phyloP scores from a whole-genome alignment of 2,329 filamentous ascomycete genomes.

The Monilinia aucupariae region DNA sequence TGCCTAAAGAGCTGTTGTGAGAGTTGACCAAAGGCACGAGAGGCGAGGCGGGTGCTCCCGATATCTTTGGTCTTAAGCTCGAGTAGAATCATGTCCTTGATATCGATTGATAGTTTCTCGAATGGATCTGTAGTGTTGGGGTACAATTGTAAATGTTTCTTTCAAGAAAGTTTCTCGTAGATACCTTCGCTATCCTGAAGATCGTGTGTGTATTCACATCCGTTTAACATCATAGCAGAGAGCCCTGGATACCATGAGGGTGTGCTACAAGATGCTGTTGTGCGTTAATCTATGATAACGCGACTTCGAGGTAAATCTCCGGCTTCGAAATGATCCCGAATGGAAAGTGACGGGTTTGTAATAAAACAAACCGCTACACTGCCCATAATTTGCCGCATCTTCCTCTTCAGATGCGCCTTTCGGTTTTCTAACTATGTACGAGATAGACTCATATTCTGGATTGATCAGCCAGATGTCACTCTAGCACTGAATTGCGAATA shows the following conservation, averaged over 20 bases:
- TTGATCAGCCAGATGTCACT: neutral
- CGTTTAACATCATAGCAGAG: neutral
- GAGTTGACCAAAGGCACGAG: slow-evolving; percentile 15
- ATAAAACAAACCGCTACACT: slow-evolving; percentile 18
- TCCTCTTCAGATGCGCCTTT: slow-evolving; percentile 1
- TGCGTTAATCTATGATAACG: neutral
- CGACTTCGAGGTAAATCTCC: neutral
- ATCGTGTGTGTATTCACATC: neutral
- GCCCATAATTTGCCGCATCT: slow-evolving; percentile 12
- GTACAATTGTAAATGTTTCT: neutral
- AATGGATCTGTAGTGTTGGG: slow-evolving; percentile 14
- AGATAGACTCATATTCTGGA: slow-evolving; percentile 5
- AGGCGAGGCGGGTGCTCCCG: slow-evolving; percentile 4
- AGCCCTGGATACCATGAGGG: slow-evolving; percentile 18
- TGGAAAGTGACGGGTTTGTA: slow-evolving; percentile 10
- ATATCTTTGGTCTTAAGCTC: slow-evolving; percentile 5
- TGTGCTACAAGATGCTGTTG: slow-evolving; percentile 18
- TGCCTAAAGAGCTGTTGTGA: slow-evolving; percentile 11
- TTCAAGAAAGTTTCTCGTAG: neutral
- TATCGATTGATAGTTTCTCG: slow-evolving; percentile 1
- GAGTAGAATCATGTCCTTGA: slow-evolving; percentile 13
- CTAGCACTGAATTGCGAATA: neutral
- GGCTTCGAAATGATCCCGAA: neutral
- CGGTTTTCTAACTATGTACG: slow-evolving; percentile 18
- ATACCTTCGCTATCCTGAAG: neutral